Evolutionary conservation across 805 yeast species (phyloP), one percentile per base, ranked within the genome.

Genomic region (Hanseniaspora lindneri): DNA sequence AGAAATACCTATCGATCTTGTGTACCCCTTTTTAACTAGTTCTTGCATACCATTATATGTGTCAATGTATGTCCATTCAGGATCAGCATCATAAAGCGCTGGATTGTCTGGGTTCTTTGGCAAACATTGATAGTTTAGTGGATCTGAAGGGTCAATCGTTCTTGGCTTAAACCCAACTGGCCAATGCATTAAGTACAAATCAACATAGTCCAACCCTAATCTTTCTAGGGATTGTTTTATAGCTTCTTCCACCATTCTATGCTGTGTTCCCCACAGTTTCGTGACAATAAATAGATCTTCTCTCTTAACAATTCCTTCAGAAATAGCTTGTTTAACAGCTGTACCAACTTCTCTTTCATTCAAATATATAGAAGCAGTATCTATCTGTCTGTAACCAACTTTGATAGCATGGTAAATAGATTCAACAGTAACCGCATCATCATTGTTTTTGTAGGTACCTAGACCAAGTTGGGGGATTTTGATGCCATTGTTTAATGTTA

Each of bases 261-360:
- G 96, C 74, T 62, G 85, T 56, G 69, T 74, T 72, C 86, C 86
- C 96, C 96, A 86, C 56, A 86, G 71, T 70, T 86, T 86, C 51
- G 94, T 80, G 48, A 84, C 82, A 58, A 87, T 69, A 64, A 79
- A 78, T 53, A 86, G 66, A 36, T 87, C 95, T 53, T 75, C 74
- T 57, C 79, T 66, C 54, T 69, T 69, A 44, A 72, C 60, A 17
- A 59, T 56, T 13, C 76, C 74, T 51, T 68, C 71, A 14, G 62
- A 70, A 51, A 76, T 65, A 49, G 73, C 60, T 51, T 71, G 71
- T 47, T 70, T 67, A 52, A 78, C 59, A 4, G 70, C 92, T 47
- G 69, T 67, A 27, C 94, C 87, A 14, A 80, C 80, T 54, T 73
- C 77, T 17, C 62, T 68, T 61, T 84, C 94, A 58, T 79, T 80